A percentile compares a stretch with the other conserved stretches of the same genome.
phyloP scores from a whole-genome alignment of 2,329 filamentous ascomycete species.

The Penicillium polonicum region DNA sequence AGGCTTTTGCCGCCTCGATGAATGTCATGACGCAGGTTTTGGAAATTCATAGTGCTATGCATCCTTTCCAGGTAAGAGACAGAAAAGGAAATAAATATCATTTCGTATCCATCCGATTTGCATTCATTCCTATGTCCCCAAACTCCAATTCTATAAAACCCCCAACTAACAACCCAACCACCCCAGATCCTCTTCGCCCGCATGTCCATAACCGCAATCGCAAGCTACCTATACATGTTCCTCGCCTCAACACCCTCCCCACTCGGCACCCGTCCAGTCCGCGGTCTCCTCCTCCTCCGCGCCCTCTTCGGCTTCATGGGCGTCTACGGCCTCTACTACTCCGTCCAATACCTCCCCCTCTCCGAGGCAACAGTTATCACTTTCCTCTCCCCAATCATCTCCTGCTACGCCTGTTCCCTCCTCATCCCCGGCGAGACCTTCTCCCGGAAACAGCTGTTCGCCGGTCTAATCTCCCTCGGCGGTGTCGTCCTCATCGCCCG shows the following conservation, averaged over 20 bases:
- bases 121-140: neutral
- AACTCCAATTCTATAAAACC: neutral
- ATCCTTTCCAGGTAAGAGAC: slow-evolving; percentile 67
- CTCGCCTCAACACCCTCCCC: slow-evolving; percentile 65
- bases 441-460: slow-evolving; percentile 72
- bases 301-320: slow-evolving; percentile 73
- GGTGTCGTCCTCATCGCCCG: slow-evolving; percentile 83
- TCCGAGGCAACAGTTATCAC: slow-evolving; percentile 88
- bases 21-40: slow-evolving; percentile 76
- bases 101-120: neutral
- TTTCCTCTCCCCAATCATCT: slow-evolving; percentile 76
- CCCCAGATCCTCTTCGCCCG: slow-evolving; percentile 71
- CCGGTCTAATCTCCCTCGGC: slow-evolving; percentile 69
- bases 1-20: slow-evolving; percentile 83
- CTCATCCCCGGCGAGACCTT: slow-evolving; percentile 71
- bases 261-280: slow-evolving; percentile 65
- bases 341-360: slow-evolving; percentile 74
- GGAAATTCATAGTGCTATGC: slow-evolving; percentile 68
- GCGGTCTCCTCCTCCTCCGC: slow-evolving; percentile 65
- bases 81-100: neutral
- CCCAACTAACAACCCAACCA: neutral
- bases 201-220: slow-evolving; percentile 70
- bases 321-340: slow-evolving; percentile 75
- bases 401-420: slow-evolving; percentile 76
- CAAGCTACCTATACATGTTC: slow-evolving; percentile 72